Conservation (phyloP, 495 filamentous ascomycete genomes). For the Emericellopsis terricola region DNA sequence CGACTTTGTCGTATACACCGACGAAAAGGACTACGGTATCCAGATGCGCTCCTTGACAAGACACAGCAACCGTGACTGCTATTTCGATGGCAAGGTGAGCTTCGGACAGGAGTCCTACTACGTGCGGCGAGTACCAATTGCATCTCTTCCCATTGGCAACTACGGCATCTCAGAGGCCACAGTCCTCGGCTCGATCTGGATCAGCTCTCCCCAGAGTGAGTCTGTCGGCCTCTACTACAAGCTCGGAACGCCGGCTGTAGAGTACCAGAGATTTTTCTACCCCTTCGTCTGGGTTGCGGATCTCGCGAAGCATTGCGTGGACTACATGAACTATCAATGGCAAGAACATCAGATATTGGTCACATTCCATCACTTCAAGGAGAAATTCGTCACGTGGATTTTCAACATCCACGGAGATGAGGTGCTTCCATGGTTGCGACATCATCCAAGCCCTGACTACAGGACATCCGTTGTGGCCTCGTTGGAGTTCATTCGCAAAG, state of each 20-base stretch:
- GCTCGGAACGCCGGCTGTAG: conserved; percentile 29
- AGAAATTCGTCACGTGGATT: conserved; percentile 37
- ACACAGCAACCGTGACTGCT: conserved; percentile 14
- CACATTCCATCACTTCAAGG: conserved; percentile 31
- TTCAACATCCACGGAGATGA: conserved; percentile 16
- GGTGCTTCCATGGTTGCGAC: no score
- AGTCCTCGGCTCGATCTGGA: conserved; percentile 38
- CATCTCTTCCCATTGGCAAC: conserved; percentile 41
- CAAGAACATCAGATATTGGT: conserved; percentile 15
- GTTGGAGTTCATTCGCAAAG: conserved; percentile 43
- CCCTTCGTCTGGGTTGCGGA: conserved; percentile 50
- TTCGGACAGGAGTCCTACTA: conserved; percentile 22
- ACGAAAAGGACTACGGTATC: conserved; percentile 11
- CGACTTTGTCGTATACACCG: conserved; percentile 33
- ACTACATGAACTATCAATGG: conserved; percentile 28
- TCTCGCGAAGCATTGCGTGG: conserved; percentile 48
- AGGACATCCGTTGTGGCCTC: conserved; percentile 34
- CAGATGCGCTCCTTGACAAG: conserved; percentile 32
- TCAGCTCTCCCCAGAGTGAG: conserved; percentile 27
- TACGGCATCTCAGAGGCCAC: conserved; percentile 32
- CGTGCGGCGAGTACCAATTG: conserved; percentile 35
- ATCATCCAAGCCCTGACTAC: no score
- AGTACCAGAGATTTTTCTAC: conserved; percentile 39
- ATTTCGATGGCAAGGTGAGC: conserved; percentile 42
- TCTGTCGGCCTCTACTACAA: conserved; percentile 39